Evolutionary conservation across 352 stramenopile species (phyloP), one percentile per base, ranked within the genome.

Genomic region (Pythium periplocum): DNA sequence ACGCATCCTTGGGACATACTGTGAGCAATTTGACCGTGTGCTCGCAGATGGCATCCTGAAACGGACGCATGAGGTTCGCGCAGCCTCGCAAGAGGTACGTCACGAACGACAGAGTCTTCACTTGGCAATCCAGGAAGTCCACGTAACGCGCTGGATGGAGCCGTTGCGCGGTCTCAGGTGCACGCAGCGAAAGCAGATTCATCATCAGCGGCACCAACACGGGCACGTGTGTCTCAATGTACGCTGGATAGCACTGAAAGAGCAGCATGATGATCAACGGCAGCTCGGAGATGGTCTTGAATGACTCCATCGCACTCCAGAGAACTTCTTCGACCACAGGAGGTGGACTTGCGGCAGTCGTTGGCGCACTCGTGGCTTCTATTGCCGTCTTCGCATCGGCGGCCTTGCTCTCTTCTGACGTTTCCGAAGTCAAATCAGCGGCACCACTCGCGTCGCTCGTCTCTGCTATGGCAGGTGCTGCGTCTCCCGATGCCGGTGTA

Each of bases 241-340:
- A 98, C 50, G 90, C 97, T 12, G 93, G 94, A 71, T 99, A 98
- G 50, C 98, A 93, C 73, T 99, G 96, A 57, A 99, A 99, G 39
- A 99, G 85, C 45, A 99, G 71, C 92, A 98, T 99, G 54, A 99
- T 96, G 68, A 98, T 98, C 42, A 98, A 69, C n/a, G 96, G 96
- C 53, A 96, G 90, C 72, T 99, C 97, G 4, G 90, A 97, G 43
- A 99, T 87, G 12, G 98, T 95, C 62, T 95, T 96, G 69, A 97
- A 98, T 36, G 90, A 97, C 60, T 97, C 87, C 56, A 93, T 73
- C 58, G 83, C 90, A 59, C 74, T 86, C 54, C 75, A 90, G 6
- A 96, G 69, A 4, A 62, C 65, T n/a, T 89, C 73, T 42, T 64
- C 62, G 1, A 37, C 40, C 8, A 37, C 31, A 6, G 33, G 4